Conservation (phyloP, 2,329 filamentous ascomycete genomes). For the Trichothecium roseum region DNA sequence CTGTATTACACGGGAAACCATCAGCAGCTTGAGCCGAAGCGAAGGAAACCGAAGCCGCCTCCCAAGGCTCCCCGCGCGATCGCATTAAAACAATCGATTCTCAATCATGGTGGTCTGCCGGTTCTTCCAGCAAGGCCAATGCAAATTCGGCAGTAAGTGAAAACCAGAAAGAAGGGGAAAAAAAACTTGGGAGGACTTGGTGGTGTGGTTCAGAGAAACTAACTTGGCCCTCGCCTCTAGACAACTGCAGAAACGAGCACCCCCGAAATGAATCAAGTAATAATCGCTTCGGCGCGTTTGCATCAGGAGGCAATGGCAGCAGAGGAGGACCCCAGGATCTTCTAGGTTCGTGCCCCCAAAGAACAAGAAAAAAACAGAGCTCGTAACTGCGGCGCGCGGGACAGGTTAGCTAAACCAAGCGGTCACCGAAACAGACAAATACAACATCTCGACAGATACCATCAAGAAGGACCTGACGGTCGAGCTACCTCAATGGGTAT, state of each 20-base stretch:
- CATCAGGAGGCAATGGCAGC: slow-evolving; percentile 17
- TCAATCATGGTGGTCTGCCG: slow-evolving; percentile 30
- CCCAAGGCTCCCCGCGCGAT: not conserved
- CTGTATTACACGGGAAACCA: too few species aligned
- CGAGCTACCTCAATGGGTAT: slow-evolving; percentile 72
- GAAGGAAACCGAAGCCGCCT: too few species aligned
- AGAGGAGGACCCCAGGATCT: slow-evolving; percentile 8
- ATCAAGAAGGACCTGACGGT: slow-evolving; percentile 58
- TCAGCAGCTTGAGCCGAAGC: too few species aligned
- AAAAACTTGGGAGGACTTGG: too few species aligned
- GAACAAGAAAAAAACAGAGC: not conserved
- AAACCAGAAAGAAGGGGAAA: not conserved
- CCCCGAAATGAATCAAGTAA: slow-evolving; percentile 25
- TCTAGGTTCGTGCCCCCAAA: slow-evolving; percentile 10
- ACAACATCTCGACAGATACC: slow-evolving; percentile 43
- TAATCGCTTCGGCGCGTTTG: slow-evolving; percentile 50
- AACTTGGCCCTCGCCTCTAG: slow-evolving; percentile 19
- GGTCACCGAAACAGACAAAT: slow-evolving; percentile 19
- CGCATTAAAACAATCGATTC: slow-evolving; percentile 6
- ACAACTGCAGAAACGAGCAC: slow-evolving; percentile 44
- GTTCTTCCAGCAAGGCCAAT: slow-evolving; percentile 40
- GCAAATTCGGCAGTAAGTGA: slow-evolving; percentile 39
- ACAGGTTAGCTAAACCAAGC: slow-evolving; percentile 2
- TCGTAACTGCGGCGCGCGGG: not conserved
- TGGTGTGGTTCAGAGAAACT: too few species aligned